phyloP scores from a whole-genome alignment of 1,139 yeast genomes.

The Geotrichum reessii region DNA sequence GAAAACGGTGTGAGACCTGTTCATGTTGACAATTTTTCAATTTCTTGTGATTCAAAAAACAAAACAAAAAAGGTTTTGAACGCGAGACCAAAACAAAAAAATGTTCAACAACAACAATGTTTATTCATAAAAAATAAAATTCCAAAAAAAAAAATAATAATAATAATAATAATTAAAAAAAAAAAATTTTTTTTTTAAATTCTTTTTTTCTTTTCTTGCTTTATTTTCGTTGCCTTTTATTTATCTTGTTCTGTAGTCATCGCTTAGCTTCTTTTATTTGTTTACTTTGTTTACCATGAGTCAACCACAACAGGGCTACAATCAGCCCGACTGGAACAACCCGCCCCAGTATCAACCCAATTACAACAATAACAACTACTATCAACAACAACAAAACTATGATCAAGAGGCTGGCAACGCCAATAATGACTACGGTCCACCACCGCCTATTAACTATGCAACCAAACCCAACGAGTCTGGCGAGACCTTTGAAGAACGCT shows the following conservation, averaged over 20 bases:
- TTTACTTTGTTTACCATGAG: background rate
- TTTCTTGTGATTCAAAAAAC: too few relatives aligned
- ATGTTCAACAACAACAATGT: too few relatives aligned
- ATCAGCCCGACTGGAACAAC: background rate
- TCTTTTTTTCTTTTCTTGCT: background rate
- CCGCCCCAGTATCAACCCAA: conserved; percentile 11
- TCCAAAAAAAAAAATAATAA: too few relatives aligned
- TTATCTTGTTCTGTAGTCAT: background rate
- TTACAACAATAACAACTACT: conserved; percentile 12
- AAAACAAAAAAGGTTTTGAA: too few relatives aligned
- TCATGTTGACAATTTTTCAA: too few relatives aligned
- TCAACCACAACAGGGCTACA: conserved; percentile 3
- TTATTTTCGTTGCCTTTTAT: background rate
- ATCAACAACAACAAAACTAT: conserved; percentile 20
- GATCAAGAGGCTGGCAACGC: conserved; percentile 17
- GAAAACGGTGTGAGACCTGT: too few relatives aligned
- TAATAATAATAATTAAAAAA: too few relatives aligned
- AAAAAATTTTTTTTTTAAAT: too few relatives aligned
- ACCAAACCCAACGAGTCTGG: conserved; percentile 34
- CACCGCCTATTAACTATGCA: conserved; percentile 25
- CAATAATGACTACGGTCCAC: conserved; percentile 18
- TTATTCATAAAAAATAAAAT: too few relatives aligned
- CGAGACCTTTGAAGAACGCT: conserved; percentile 58
- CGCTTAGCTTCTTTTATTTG: background rate
- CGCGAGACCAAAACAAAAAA: too few relatives aligned